Evolutionary conservation across 164 flowering plant genomes (phyloP), one percentile per base, ranked within the genome.

Genomic region (Protea cynaroides): DNA sequence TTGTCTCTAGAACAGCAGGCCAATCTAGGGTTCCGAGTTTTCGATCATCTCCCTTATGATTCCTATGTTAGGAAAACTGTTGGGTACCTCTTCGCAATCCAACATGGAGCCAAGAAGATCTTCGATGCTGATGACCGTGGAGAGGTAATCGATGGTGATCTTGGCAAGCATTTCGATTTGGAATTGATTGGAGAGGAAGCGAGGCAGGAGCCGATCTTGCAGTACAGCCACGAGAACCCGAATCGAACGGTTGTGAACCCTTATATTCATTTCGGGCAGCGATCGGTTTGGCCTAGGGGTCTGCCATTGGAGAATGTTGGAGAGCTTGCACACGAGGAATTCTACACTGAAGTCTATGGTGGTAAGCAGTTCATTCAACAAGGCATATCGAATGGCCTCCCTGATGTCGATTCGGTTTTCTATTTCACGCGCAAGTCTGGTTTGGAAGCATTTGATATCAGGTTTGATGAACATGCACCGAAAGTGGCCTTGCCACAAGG

Each of bases 211-310:
- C 67, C 82, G 17, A 71, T 95, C 21, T 75, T 86, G 76, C 99
- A 95, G 67, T 95, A 95, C 62, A 89, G 86, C 65, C 97, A 88
- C 65, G 96, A 86, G 19, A 83, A 86, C 61, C 85, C 84, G 0
- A 92, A 95, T 70, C 63, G 93, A 68, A 86, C 90, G 0, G 82
- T 95, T 47, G 89, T 89, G 36, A 95, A 95, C 63, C 97, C 99
- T 0, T 95, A 95, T 64, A 74, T 88, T 49, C 99, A 95, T 78
- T 95, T 95, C 58, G 99, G 99, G 62, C 99, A 92, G 71, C 71
- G 99, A 44, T 86, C 99, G 3, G 97, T 92, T 58, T 95, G 99
- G 97, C 99, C 99, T 10, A 78, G 99, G 63, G 99, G 97, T 0
- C 79, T 95, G 81, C 99, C 99, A 9, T 70, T 95, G 67, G 96